These are phyloP conservation scores for Penicillium flavigenum DNA, from an alignment of 495 filamentous ascomycete species.

Conservation along the genomic window DNA sequence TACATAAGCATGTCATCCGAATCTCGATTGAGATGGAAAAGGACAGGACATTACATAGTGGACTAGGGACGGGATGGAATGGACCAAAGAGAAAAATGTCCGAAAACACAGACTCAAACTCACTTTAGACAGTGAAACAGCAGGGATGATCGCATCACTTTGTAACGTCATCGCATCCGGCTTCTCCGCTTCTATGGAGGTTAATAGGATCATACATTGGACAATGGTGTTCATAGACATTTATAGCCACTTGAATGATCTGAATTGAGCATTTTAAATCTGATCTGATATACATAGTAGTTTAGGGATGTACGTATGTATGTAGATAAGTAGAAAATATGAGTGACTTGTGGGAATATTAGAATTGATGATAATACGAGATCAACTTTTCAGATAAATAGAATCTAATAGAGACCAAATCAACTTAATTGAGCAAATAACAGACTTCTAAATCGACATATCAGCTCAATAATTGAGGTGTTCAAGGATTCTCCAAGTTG, in stretches of 20 bases:
- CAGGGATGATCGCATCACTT: constrained; percentile 11
- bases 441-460: background rate
- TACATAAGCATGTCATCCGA: background rate
- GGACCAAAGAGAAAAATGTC: constrained; percentile 6
- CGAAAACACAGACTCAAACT: background rate
- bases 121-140: background rate
- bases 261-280: too few species aligned
- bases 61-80: background rate
- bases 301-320: background rate
- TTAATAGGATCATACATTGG: background rate
- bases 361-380: background rate
- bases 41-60: background rate
- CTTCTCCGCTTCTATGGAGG: constrained; percentile 5
- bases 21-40: background rate
- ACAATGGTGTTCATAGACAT: background rate
- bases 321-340: background rate
- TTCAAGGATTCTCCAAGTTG: background rate
- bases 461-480: background rate
- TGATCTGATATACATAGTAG: too few species aligned
- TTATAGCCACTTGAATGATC: too few species aligned
- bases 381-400: background rate
- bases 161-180: constrained; percentile 13
- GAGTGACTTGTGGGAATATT: background rate
- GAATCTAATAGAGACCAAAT: background rate
- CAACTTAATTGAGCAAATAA: background rate